A percentile compares a stretch with the other conserved stretches of the same genome.
Evolutionary conservation across 2,329 filamentous ascomycete genomes (phyloP).

Genomic region (Lachnellula willkommii): DNA sequence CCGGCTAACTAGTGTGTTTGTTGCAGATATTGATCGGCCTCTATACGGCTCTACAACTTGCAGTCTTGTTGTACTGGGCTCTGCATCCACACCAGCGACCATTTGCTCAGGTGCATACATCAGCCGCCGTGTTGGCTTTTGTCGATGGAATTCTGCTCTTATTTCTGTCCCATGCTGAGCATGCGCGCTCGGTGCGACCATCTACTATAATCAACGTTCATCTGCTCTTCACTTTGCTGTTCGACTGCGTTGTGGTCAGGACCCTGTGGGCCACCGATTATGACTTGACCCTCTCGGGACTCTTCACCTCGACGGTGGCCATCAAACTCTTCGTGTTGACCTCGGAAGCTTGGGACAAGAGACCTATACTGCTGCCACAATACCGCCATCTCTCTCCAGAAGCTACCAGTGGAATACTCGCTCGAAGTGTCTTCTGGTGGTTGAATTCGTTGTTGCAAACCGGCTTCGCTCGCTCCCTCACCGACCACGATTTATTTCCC

Average conservation of each 20-base stretch:
- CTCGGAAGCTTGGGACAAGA: slow-evolving; percentile 38
- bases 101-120: not conserved
- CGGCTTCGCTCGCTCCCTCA: slow-evolving; percentile 35
- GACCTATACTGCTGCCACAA: slow-evolving; percentile 28
- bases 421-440: slow-evolving; percentile 37
- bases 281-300: slow-evolving; percentile 28
- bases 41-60: slow-evolving; percentile 12
- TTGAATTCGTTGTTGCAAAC: slow-evolving; percentile 34
- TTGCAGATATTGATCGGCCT: slow-evolving; percentile 5
- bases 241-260: slow-evolving; percentile 22
- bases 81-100: not conserved
- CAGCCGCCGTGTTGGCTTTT: slow-evolving; percentile 16
- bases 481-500: slow-evolving; percentile 32
- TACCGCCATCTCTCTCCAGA: slow-evolving; percentile 34
- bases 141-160: slow-evolving; percentile 18
- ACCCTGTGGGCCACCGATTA: slow-evolving; percentile 26
- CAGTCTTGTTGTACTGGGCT: not conserved
- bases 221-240: slow-evolving; percentile 24
- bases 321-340: slow-evolving; percentile 32
- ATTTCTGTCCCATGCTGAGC: slow-evolving; percentile 23
- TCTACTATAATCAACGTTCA: slow-evolving; percentile 23
- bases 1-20: not conserved
- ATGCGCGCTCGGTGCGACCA: slow-evolving; percentile 22
- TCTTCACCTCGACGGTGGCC: slow-evolving; percentile 34
- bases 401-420: slow-evolving; percentile 36